Percentiles rank a stretch among this genome's conserved stretches.
Evolutionary conservation across 2,329 filamentous ascomycete genomes (phyloP).

Genomic region (Fusarium torulosum): DNA sequence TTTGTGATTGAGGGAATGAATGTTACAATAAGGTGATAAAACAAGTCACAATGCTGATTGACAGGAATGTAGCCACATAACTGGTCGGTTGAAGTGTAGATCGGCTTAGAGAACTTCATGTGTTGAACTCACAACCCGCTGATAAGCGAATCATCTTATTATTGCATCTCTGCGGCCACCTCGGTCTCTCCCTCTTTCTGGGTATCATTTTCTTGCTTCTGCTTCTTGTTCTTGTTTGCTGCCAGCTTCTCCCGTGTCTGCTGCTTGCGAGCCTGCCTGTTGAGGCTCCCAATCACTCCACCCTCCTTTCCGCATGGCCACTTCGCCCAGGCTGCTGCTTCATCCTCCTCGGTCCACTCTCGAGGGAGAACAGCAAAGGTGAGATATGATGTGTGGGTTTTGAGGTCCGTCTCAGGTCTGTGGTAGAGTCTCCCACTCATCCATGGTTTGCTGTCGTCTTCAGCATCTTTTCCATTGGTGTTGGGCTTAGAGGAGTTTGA

Average conservation of each 20-base stretch:
- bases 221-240: conserved; percentile 60
- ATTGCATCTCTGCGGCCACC: conserved; percentile 35
- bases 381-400: conserved; percentile 97
- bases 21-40: conserved; percentile 13
- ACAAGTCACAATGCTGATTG: conserved; percentile 11
- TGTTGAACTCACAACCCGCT: conserved; percentile 14
- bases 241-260: conserved; percentile 67
- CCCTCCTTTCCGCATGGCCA: conserved; percentile 72
- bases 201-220: conserved; percentile 49
- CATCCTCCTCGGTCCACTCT: conserved; percentile 86
- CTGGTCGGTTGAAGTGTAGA: conserved; percentile 1
- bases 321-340: conserved; percentile 72
- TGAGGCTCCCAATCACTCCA: conserved; percentile 65
- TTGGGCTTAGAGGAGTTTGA: conserved; percentile 46
- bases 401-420: conserved; percentile 86
- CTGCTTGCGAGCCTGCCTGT: conserved; percentile 67
- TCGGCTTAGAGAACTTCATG: conserved; percentile 2
- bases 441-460: conserved; percentile 66
- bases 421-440: conserved; percentile 83
- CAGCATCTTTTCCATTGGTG: conserved; percentile 42
- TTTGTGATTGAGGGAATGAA: conserved; percentile 11
- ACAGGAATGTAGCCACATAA: conserved; percentile 3
- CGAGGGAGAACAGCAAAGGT: conserved; percentile 92
- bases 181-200: conserved; percentile 33
- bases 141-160: conserved; percentile 12